Evolutionary conservation across 306 rosid species (phyloP).

Genomic region (Morella rubra): DNA sequence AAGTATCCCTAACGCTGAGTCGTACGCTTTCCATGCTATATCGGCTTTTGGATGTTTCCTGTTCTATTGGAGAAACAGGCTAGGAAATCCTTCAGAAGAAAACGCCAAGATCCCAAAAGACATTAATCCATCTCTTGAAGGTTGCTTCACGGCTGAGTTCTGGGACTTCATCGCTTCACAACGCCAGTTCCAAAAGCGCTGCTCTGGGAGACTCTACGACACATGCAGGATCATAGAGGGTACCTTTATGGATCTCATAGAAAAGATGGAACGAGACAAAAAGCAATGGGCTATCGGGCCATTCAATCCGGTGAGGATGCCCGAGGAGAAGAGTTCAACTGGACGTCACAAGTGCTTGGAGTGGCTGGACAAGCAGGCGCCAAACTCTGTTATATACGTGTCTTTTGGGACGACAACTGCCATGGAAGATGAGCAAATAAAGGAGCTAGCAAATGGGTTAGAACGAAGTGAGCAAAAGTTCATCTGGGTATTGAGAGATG

Average conservation of each 20-base stretch:
- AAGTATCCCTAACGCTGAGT: slow-evolving; percentile 45
- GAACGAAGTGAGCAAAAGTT: slow-evolving; percentile 54
- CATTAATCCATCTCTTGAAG: slow-evolving; percentile 53
- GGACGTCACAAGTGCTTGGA: slow-evolving; percentile 34
- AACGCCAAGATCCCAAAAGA: slow-evolving; percentile 21
- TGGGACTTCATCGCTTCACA: slow-evolving; percentile 38
- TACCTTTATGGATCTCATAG: slow-evolving; percentile 43
- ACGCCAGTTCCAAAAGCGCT: slow-evolving; percentile 29
- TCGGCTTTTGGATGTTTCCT: slow-evolving; percentile 56
- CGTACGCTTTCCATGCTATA: slow-evolving; percentile 56
- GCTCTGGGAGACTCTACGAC: slow-evolving; percentile 47
- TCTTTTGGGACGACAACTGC: slow-evolving; percentile 70
- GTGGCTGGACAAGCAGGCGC: slow-evolving; percentile 49
- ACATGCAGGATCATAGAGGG: slow-evolving; percentile 50
- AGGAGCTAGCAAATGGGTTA: slow-evolving; percentile 64
- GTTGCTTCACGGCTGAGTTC: slow-evolving; percentile 48
- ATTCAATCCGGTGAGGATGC: slow-evolving; percentile 43
- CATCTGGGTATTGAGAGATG: slow-evolving; percentile 70
- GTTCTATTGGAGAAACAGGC: slow-evolving; percentile 33
- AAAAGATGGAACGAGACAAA: slow-evolving; percentile 24
- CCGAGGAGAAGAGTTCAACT: slow-evolving; percentile 10
- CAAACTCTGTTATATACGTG: slow-evolving; percentile 53
- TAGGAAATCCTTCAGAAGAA: slow-evolving; percentile 16
- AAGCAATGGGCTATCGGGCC: slow-evolving; percentile 73
- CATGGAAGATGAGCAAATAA: slow-evolving; percentile 49